Conservation (phyloP, 1,284 basidiomycete species). For the Cutaneotrichosporon spelunceum region DNA sequence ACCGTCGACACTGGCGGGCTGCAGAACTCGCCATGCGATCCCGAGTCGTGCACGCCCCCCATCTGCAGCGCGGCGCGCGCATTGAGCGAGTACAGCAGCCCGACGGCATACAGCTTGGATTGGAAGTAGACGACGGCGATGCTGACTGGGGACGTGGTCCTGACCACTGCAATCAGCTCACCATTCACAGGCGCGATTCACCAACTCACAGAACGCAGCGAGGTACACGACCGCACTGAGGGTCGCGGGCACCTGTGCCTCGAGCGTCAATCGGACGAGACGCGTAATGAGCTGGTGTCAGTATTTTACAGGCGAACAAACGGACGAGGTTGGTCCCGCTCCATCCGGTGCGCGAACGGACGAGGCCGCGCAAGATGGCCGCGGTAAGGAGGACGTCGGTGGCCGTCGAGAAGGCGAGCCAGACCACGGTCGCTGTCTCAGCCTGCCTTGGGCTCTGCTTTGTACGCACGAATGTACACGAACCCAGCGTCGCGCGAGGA, state of each 20-base stretch:
- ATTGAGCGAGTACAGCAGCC: slow-evolving; percentile 37
- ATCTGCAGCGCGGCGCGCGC: slow-evolving; percentile 17
- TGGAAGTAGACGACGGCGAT: slow-evolving; percentile 31
- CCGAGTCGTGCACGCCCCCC: background rate
- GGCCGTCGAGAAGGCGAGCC: slow-evolving; percentile 14
- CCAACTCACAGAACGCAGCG: slow-evolving; percentile 30
- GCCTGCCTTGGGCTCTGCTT: background rate
- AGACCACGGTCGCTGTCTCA: background rate
- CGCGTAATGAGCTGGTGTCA: slow-evolving; percentile 27
- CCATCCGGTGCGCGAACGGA: slow-evolving; percentile 37
- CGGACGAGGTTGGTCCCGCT: slow-evolving; percentile 32
- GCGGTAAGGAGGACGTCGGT: slow-evolving; percentile 37
- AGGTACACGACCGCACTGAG: slow-evolving; percentile 30
- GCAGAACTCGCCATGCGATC: background rate
- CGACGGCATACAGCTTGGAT: slow-evolving; percentile 33
- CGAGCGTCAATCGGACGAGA: slow-evolving; percentile 36
- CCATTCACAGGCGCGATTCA: too few relatives aligned
- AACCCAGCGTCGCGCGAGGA: background rate
- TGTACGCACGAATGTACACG: background rate
- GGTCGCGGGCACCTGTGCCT: slow-evolving; percentile 37
- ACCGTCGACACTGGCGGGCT: background rate
- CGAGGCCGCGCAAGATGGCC: slow-evolving; percentile 30
- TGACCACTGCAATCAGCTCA: slow-evolving; percentile 10
- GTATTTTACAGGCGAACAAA: background rate
- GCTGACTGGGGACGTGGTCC: slow-evolving; percentile 28